A percentile compares a stretch with the other conserved stretches of the same genome.
These are phyloP conservation scores for Hymenoscyphus repandus DNA, from an alignment of 2,329 filamentous ascomycete species.

Conservation along the genomic window DNA sequence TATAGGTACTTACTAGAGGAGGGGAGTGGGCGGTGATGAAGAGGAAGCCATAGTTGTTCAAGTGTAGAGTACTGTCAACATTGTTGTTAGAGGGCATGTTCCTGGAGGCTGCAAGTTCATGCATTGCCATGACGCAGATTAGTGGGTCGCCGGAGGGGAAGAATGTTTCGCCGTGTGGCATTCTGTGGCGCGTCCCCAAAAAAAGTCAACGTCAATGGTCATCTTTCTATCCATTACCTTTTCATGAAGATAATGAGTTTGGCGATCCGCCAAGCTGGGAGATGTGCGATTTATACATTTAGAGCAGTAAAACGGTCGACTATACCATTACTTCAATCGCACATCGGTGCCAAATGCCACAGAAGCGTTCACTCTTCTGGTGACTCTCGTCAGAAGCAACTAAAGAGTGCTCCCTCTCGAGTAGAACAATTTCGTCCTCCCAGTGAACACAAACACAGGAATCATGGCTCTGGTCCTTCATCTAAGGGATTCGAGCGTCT, in stretches of 20 bases:
- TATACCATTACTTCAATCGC: slow-evolving; percentile 16
- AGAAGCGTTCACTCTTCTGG: not conserved
- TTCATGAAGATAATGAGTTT: slow-evolving; percentile 34
- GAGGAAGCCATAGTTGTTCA: slow-evolving; percentile 60
- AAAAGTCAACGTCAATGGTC: not conserved
- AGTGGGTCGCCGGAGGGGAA: not conserved
- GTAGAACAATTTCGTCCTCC: not conserved
- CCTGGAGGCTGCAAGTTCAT: not conserved
- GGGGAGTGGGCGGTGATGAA: slow-evolving; percentile 59
- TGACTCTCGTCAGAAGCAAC: not conserved
- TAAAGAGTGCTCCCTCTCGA: not conserved
- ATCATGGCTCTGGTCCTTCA: too few species aligned
- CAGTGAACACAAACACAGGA: too few species aligned
- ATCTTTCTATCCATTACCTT: not conserved
- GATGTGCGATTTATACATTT: slow-evolving; percentile 39
- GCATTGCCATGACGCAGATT: not conserved
- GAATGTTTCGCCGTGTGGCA: not conserved
- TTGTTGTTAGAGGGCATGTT: not conserved
- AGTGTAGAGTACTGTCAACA: not conserved
- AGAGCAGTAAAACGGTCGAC: slow-evolving; percentile 28
- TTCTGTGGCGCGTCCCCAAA: not conserved
- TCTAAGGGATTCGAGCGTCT: too few species aligned
- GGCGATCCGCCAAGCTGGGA: slow-evolving; percentile 32
- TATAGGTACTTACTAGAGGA: slow-evolving; percentile 59
- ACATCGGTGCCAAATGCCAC: slow-evolving; percentile 4